Conservation (phyloP, 2,329 filamentous ascomycete genomes). For the Aureobasidium sp. region DNA sequence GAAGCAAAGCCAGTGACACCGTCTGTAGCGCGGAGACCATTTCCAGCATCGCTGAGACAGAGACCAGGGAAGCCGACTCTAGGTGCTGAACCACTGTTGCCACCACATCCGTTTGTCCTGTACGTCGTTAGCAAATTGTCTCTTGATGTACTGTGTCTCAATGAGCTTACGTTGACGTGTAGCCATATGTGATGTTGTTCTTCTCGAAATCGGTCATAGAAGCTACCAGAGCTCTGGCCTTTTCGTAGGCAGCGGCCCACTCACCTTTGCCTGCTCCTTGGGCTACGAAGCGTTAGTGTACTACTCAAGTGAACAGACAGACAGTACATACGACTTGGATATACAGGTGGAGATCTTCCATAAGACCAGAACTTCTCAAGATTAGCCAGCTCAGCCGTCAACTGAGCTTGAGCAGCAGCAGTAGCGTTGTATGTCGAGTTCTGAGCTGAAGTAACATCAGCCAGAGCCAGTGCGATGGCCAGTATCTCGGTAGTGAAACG, state of each 20-base stretch:
- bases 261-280: conserved; percentile 28
- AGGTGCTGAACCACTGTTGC: conserved; percentile 30
- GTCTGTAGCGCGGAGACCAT: conserved; percentile 38
- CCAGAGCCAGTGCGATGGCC: conserved; percentile 10
- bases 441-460: conserved; percentile 11
- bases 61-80: conserved; percentile 35
- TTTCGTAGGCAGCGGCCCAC: conserved; percentile 28
- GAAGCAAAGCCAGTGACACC: conserved; percentile 38
- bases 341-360: conserved; percentile 26
- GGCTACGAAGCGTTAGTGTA: conserved; percentile 18
- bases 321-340: conserved; percentile 24
- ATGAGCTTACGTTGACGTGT: conserved; percentile 10
- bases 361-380: conserved; percentile 25
- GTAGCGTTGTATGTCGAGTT: conserved; percentile 12
- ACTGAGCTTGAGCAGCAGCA: conserved; percentile 2
- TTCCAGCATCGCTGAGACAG: conserved; percentile 37
- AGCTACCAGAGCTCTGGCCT: conserved; percentile 27
- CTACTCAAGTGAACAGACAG: neutral
- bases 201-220: conserved; percentile 32
- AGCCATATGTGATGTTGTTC: conserved; percentile 32
- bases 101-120: conserved; percentile 30
- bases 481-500: conserved; percentile 14
- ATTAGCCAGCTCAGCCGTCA: conserved; percentile 18
- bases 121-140: neutral
- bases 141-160: neutral